Evolutionary conservation across 1,284 basidiomycete genomes (phyloP), one percentile per base, ranked within the genome.

Genomic region (Coniferiporia weirii): DNA sequence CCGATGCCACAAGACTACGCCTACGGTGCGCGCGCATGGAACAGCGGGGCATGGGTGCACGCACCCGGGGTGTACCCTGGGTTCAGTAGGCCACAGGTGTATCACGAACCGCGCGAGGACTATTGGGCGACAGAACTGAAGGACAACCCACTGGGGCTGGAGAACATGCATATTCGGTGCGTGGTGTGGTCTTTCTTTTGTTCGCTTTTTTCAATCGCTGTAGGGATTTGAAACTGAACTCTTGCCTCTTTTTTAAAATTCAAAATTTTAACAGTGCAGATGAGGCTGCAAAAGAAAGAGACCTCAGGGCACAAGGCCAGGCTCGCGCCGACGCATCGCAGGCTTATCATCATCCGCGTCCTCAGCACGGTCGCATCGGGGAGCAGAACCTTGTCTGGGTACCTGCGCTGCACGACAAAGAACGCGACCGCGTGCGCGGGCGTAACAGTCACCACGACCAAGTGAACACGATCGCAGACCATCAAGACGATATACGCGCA

Each of bases 111-210:
- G 19, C 22, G 45, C n/a, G 55, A 34, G n/a, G 45, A 57, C 9
- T 54, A 57, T n/a, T 62, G 61, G 61, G 61, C 52, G 46, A 59
- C 57, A 35, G 56, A 62, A 50, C 34, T 89, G 36, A 66, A 72
- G 0, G 76, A 83, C 53, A 89, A 89, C 67, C 83, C 83, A 0
- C 71, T 90, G 2, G 84, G 83, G 44, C 73, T 90, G 20, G 73
- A 79, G 64, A 78, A 81, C 57, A 87, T 89, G 84, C 76, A 85
- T 50, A 80, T 81, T 60, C 77, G 77, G 86, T 88, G 67, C 63
- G 83, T 78, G 27, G 20, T 53, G 47, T 49, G 35, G 35, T 20
- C 48, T 45, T 50, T 48, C 38, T 27, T 44, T n/a, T n/a, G n/a
- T n/a, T n/a, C n/a, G n/a, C n/a, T n/a, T n/a, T 6, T 49, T 52